Conservation (phyloP, 2,329 filamentous ascomycete species). For the Ophiocordyceps camponoti-saundersi region DNA sequence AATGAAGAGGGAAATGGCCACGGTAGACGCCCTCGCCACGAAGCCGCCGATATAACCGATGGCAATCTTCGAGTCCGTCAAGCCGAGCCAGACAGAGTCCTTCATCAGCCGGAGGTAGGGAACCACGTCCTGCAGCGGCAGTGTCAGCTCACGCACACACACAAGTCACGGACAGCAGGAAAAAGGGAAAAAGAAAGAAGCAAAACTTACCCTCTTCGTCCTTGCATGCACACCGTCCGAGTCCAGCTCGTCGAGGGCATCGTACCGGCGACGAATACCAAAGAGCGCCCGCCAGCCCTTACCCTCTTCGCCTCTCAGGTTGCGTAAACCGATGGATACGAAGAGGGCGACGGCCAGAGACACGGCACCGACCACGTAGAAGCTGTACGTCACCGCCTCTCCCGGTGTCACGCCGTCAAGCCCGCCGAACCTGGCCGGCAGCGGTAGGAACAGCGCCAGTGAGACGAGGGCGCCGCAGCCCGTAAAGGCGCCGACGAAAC, state of each 20-base stretch:
- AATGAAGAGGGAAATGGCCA: slow-evolving; percentile 89
- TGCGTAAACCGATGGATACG: slow-evolving; percentile 62
- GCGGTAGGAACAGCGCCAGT: slow-evolving; percentile 63
- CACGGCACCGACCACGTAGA: slow-evolving; percentile 67
- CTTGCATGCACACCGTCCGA: slow-evolving; percentile 4
- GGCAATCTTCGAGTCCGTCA: slow-evolving; percentile 60
- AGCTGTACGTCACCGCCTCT: slow-evolving; percentile 64
- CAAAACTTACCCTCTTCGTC: neutral
- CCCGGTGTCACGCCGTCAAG: slow-evolving; percentile 54
- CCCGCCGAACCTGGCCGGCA: slow-evolving; percentile 64
- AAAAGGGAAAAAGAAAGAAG: neutral
- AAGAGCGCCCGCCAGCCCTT: slow-evolving; percentile 53
- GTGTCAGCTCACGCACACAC: neutral
- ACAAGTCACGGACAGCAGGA: neutral
- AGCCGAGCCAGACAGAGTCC: slow-evolving; percentile 50
- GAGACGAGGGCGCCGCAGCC: slow-evolving; percentile 83
- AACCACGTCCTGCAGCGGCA: slow-evolving; percentile 19
- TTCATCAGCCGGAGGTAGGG: slow-evolving; percentile 44
- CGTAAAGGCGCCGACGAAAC: slow-evolving; percentile 81
- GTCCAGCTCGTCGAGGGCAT: slow-evolving; percentile 6
- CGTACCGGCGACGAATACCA: slow-evolving; percentile 15
- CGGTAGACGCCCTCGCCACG: slow-evolving; percentile 83
- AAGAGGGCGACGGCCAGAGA: slow-evolving; percentile 55
- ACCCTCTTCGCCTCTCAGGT: slow-evolving; percentile 53
- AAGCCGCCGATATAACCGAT: slow-evolving; percentile 89